A percentile compares a stretch with the other conserved stretches of the same genome.
Evolutionary conservation across 2,329 filamentous ascomycete genomes (phyloP).

Genomic region (Xylariaceae sp.): DNA sequence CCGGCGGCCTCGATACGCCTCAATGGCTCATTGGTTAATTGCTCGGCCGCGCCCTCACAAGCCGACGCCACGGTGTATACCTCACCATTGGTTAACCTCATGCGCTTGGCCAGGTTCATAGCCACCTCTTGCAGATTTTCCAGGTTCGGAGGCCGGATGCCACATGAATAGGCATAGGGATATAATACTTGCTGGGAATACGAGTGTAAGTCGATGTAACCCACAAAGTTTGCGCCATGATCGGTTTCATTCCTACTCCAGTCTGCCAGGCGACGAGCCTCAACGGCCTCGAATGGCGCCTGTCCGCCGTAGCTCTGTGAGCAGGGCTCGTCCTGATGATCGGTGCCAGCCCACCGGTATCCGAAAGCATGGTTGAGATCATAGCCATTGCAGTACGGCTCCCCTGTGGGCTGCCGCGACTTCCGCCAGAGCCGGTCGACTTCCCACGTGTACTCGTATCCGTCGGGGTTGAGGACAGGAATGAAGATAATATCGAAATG

Average conservation of each 20-base stretch:
- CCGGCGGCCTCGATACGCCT: slow-evolving; percentile 62
- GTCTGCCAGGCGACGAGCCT: slow-evolving; percentile 65
- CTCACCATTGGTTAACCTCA: slow-evolving; percentile 71
- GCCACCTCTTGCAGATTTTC: slow-evolving; percentile 91
- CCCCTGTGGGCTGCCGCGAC: slow-evolving; percentile 74
- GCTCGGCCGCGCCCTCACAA: slow-evolving; percentile 67
- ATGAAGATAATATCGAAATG: slow-evolving; percentile 84
- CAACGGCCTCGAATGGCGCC: slow-evolving; percentile 72
- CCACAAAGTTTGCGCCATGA: slow-evolving; percentile 68
- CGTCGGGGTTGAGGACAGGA: slow-evolving; percentile 86
- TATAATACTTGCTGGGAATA: slow-evolving; percentile 95
- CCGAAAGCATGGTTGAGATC: slow-evolving; percentile 85
- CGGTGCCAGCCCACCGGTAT: slow-evolving; percentile 71
- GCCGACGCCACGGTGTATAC: slow-evolving; percentile 73
- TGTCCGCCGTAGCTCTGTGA: slow-evolving; percentile 85
- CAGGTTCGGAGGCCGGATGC: slow-evolving; percentile 67
- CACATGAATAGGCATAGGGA: slow-evolving; percentile 83
- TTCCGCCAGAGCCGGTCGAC: slow-evolving; percentile 92
- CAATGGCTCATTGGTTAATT: slow-evolving; percentile 21
- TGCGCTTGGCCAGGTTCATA: slow-evolving; percentile 80
- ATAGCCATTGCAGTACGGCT: slow-evolving; percentile 77
- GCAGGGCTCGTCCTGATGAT: slow-evolving; percentile 69
- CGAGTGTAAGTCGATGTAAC: slow-evolving; percentile 82
- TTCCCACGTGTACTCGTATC: slow-evolving; percentile 90
- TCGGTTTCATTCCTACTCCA: slow-evolving; percentile 78